Percentiles rank a stretch among this genome's conserved stretches.
Conservation (phyloP, 805 yeast species). For the Kuraishia capsulata region DNA sequence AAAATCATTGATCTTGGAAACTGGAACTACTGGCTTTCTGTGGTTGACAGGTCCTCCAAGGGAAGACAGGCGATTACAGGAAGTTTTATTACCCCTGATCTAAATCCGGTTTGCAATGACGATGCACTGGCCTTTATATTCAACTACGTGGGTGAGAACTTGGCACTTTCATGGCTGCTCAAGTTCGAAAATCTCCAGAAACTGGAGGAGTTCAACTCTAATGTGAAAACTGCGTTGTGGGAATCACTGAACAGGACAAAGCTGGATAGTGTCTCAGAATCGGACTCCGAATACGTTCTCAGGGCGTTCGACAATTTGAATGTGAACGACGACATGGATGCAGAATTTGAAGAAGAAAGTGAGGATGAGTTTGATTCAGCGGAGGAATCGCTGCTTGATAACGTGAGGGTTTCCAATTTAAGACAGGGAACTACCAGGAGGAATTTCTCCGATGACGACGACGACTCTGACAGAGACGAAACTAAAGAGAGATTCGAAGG, state of each 20-base stretch:
- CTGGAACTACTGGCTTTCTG: slow-evolving; percentile 46
- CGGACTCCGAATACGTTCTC: slow-evolving; percentile 46
- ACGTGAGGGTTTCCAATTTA: slow-evolving; percentile 2
- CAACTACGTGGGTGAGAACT: slow-evolving; percentile 35
- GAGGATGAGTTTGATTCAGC: slow-evolving; percentile 25
- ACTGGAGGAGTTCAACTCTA: slow-evolving; percentile 42
- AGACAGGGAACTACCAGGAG: slow-evolving; percentile 5
- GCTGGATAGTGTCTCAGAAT: slow-evolving; percentile 33
- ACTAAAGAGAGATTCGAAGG: slow-evolving; percentile 15
- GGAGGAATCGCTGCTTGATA: slow-evolving; percentile 7
- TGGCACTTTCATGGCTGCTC: slow-evolving; percentile 53
- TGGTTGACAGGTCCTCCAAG: slow-evolving; percentile 18
- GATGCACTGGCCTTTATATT: slow-evolving; percentile 54
- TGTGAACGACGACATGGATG: slow-evolving; percentile 25
- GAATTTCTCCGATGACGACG: slow-evolving; percentile 23
- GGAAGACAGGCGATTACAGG: slow-evolving; percentile 22
- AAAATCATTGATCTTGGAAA: slow-evolving; percentile 33
- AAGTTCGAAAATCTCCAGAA: slow-evolving; percentile 34
- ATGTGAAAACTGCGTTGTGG: slow-evolving; percentile 48
- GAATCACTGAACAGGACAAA: slow-evolving; percentile 42
- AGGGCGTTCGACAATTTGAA: slow-evolving; percentile 40
- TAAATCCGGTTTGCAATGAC: slow-evolving; percentile 61
- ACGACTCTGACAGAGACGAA: slow-evolving; percentile 25
- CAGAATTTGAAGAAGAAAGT: slow-evolving; percentile 22
- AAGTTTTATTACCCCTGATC: slow-evolving; percentile 31